Conservation (phyloP, 2,329 filamentous ascomycete species). For the Zymoseptoria pseudotritici region DNA sequence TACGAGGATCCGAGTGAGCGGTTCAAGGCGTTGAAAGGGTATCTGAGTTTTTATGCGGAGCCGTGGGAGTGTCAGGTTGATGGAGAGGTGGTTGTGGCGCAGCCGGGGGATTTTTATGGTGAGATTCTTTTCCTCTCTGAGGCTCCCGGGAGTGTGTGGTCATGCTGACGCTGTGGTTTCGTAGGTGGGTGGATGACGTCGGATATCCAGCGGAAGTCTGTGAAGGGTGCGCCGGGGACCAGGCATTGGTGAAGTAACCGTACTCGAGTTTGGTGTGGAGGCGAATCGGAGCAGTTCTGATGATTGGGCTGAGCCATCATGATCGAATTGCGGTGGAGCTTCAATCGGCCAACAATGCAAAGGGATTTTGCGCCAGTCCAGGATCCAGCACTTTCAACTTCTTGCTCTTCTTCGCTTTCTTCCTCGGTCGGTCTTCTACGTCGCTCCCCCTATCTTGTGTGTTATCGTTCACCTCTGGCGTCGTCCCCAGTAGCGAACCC, state of each 20-base stretch:
- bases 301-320: not conserved
- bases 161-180: not conserved
- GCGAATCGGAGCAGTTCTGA: not conserved
- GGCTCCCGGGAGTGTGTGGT: not conserved
- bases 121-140: not conserved
- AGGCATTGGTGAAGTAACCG: constrained; percentile 12
- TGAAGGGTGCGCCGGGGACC: constrained; percentile 42
- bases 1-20: constrained; percentile 48
- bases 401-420: constrained; percentile 58
- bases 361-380: constrained; percentile 10
- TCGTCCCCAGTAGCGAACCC: constrained; percentile 1
- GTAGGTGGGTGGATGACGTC: constrained; percentile 51
- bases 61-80: constrained; percentile 58
- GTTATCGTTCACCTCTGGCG: constrained; percentile 3
- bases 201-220: constrained; percentile 47
- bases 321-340: not conserved
- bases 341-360: constrained; percentile 16
- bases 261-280: no score
- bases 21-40: constrained; percentile 49
- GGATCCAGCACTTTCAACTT: constrained; percentile 41
- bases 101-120: constrained; percentile 57
- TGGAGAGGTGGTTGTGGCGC: constrained; percentile 51
- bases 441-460: no score
- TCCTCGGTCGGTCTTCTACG: constrained; percentile 29
- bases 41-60: constrained; percentile 53